Evolutionary conservation across 208 protist genomes (phyloP), one percentile per base, ranked within the genome.

Genomic region (Wallacemonas sp.): DNA sequence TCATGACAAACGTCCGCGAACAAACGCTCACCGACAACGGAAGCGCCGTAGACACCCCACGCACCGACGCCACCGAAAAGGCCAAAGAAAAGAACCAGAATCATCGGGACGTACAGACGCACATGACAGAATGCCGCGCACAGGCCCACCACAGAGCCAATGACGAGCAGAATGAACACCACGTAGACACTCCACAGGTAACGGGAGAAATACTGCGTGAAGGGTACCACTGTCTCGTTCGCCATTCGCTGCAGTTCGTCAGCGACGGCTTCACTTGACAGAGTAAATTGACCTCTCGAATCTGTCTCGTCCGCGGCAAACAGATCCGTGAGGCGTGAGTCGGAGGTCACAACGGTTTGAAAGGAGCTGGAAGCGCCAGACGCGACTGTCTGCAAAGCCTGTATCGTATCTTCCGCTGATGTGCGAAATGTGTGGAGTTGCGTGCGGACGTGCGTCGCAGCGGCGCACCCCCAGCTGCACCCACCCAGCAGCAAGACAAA

Each of bases 1-100:
- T 87, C 77, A 30, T 59, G 44, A 56, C 81, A 87, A 49, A 46
- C 56, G 21, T 87, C 61, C 4, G 45, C 33, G 3, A 84, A 21
- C 2, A 74, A 27, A 27, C 75, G 64, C 24, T 65, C 46, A 8
- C 27, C 49, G 6, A 69, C 27, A 17, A 70, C 36, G 6, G 64
- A 38, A 26, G 63, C 5, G 2, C 70, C 81, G 49, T 74, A 62
- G 24, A 36, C 22, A 30, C 26, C 34, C 73, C 70, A 87, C 28
- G n/a, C 30, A n/a, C 63, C 36, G 4, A 72, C 1, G n/a, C 74
- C 64, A 19, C 41, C 66, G 53, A 84, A n/a, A 2, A 76, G 12
- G 39, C 58, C 45, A 54, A 79, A 77, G 33, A 81, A 42, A 24
- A 58, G 42, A 17, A 87, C 38, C 12, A 83, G 27, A 15, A 41